Base-by-base conservation (phyloP, 495 filamentous ascomycete species). In the Aspergillus avenaceus region DNA sequence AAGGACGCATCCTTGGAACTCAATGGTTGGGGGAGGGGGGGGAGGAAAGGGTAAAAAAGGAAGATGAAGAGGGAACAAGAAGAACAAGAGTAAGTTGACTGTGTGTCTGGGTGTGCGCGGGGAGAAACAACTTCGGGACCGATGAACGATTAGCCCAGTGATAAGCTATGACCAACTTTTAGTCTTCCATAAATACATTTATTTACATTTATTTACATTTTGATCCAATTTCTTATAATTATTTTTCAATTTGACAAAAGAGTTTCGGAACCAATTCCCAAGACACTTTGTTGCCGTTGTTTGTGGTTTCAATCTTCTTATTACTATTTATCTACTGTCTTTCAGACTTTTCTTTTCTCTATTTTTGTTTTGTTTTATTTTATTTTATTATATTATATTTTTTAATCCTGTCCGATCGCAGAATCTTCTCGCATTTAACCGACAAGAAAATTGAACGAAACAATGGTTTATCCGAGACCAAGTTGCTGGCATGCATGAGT, bases 1-100 rank as follows among this genome's bases (percentile, higher is more conserved):
- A 96, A 84, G 65, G 91, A 83, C 54, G 81, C 80, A 75, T 99
- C 93, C 76, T 97, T 97, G 64, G 88, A 81, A 64, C 75, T 84
- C 65, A 97, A 79, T 71, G 79, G 82, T 77, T 95, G 90, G 62
- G 85, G 84, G 85, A 91, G 91, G 65, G 65, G 65, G 67, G 63
- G 57, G 50, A 2, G 28, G 66, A 62, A 45, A 61, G 65, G 54
- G 62, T 49, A n/a, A n/a, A n/a, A n/a, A n/a, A n/a, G n/a, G 51
- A 58, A 46, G 54, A 46, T 50, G 54, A 36, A 49, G 56, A 55
- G 53, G 59, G 64, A n/a, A n/a, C n/a, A n/a, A n/a, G 60, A 63
- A 53, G 29, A 47, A 50, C 38, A 47, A 49, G 47, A 37, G 52
- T 43, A 47, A 45, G 34, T 19, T 56, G 49, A 54, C 59, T 69